These are phyloP conservation scores for Carex scoparia DNA, from an alignment of 176 grass and related monocot genomes.

Conservation along the genomic window DNA sequence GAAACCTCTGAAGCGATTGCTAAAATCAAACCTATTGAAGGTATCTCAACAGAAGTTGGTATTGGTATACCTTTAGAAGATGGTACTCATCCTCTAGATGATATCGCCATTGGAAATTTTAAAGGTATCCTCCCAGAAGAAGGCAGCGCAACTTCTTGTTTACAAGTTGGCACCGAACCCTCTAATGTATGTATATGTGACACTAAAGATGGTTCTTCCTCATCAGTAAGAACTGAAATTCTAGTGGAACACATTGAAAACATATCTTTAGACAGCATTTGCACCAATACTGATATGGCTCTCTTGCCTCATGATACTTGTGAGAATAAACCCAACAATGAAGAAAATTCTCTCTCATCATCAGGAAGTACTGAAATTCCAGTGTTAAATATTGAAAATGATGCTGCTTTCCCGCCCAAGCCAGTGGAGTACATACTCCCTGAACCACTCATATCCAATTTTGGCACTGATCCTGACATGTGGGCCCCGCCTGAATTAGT, in stretches of 20 bases:
- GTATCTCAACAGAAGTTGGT: background rate
- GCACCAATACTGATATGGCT: background rate
- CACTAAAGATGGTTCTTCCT: background rate
- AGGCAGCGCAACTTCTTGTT: background rate
- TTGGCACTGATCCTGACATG: constrained; percentile 49
- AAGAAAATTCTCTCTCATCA: background rate
- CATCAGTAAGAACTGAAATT: constrained; percentile 3
- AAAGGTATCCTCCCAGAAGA: background rate
- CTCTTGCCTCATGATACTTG: background rate
- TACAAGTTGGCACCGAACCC: constrained; percentile 19
- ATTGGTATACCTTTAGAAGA: background rate
- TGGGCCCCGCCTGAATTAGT: constrained; percentile 75
- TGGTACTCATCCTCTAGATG: background rate
- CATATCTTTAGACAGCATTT: background rate
- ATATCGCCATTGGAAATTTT: background rate
- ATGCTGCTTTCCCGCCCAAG: background rate
- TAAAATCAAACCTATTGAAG: constrained; percentile 17
- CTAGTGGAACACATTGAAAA: constrained; percentile 1
- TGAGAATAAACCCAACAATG: background rate
- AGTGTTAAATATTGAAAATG: background rate
- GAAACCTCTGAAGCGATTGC: background rate
- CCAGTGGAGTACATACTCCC: constrained; percentile 15
- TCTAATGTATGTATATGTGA: background rate
- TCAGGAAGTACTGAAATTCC: constrained; percentile 13
- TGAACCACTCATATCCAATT: constrained; percentile 37